Evolutionary conservation across 2,329 filamentous ascomycete species (phyloP).

Genomic region (Fusarium chlamydosporum): DNA sequence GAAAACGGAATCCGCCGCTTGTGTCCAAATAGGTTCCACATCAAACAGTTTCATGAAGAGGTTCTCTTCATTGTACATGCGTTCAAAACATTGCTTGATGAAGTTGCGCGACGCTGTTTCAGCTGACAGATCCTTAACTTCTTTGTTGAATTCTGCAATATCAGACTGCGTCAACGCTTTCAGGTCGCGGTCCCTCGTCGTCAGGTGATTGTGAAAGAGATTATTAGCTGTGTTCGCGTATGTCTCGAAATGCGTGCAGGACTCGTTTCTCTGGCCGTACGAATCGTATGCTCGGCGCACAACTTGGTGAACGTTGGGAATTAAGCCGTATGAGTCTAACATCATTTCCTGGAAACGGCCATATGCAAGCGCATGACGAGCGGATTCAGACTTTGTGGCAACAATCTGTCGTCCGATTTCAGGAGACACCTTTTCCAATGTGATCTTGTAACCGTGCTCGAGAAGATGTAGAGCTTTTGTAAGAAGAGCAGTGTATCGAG

Average conservation of each 20-base stretch:
- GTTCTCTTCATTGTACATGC: slow-evolving; percentile 67
- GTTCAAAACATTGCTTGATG: slow-evolving; percentile 72
- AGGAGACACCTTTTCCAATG: slow-evolving; percentile 66
- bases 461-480: slow-evolving; percentile 74
- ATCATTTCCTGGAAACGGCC: slow-evolving; percentile 72
- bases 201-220: slow-evolving; percentile 68
- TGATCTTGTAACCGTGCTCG: slow-evolving; percentile 68
- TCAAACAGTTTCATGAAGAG: slow-evolving; percentile 70
- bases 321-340: slow-evolving; percentile 67
- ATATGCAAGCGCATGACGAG: slow-evolving; percentile 71
- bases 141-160: slow-evolving; percentile 67
- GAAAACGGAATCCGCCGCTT: slow-evolving; percentile 65
- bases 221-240: slow-evolving; percentile 69
- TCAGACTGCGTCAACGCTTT: slow-evolving; percentile 68
- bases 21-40: slow-evolving; percentile 68
- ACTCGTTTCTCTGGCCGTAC: slow-evolving; percentile 62
- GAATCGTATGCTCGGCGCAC: slow-evolving; percentile 67
- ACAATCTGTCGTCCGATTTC: slow-evolving; percentile 69
- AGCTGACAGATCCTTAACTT: slow-evolving; percentile 63
- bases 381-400: slow-evolving; percentile 70
- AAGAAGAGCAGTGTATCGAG: slow-evolving; percentile 86
- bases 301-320: slow-evolving; percentile 69
- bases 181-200: slow-evolving; percentile 67
- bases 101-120: slow-evolving; percentile 71
- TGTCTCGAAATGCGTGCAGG: slow-evolving; percentile 63